Conservation (phyloP, 495 filamentous ascomycete genomes). For the Lasiosphaeriaceae sp. region DNA sequence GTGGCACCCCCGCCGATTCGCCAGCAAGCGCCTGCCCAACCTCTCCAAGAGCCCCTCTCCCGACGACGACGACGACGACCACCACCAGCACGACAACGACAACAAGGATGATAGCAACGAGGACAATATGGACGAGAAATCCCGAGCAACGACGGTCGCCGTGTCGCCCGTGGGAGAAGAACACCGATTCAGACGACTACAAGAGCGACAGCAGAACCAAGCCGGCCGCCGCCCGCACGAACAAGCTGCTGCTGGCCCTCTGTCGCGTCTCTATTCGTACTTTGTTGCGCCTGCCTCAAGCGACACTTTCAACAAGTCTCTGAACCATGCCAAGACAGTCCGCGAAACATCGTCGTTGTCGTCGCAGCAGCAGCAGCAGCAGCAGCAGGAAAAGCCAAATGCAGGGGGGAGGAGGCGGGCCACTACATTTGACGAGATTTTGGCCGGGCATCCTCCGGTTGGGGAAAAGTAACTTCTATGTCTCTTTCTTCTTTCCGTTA, state of each 20-base stretch:
- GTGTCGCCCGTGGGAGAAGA: not conserved
- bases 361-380: no score
- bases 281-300: not conserved
- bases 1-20: not conserved
- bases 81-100: not conserved
- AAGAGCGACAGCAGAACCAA: not conserved
- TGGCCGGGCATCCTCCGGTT: not conserved
- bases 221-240: not conserved
- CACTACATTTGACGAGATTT: conserved; percentile 21
- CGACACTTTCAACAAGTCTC: not conserved
- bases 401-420: not conserved
- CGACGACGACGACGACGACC: not conserved
- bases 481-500: no score
- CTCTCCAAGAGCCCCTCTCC: not conserved
- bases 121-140: no score
- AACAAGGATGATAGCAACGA: no score
- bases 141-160: not conserved
- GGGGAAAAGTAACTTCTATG: not conserved
- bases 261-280: not conserved
- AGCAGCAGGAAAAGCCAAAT: no score
- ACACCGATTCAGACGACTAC: not conserved
- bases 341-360: not conserved
- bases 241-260: not conserved
- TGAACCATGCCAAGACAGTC: not conserved
- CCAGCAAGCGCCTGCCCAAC: not conserved